Evolutionary conservation across 2,329 filamentous ascomycete species (phyloP).

Genomic region (Chaetomiaceae sp.): DNA sequence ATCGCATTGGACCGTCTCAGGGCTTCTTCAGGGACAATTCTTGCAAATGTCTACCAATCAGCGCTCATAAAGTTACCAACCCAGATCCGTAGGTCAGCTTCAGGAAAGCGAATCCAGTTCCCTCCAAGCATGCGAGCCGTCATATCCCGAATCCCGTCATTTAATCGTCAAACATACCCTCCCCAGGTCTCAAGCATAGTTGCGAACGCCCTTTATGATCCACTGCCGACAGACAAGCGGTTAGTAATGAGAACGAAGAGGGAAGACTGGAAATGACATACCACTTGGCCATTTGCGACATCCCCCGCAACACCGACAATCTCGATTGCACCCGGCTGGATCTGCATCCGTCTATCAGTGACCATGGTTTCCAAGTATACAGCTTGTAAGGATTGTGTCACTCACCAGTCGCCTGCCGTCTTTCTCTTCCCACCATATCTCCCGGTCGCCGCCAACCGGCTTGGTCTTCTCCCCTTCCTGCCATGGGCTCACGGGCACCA

Average conservation of each 20-base stretch:
- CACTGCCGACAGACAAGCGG: constrained; percentile 43
- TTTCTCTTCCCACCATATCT: constrained; percentile 78
- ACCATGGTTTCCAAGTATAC: constrained; percentile 5
- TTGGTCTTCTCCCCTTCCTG: constrained; percentile 58
- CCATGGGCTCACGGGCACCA: constrained; percentile 75
- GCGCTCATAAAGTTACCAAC: too few relatives aligned
- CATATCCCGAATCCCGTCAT: too few relatives aligned
- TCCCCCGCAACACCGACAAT: constrained; percentile 69
- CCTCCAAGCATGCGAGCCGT: too few relatives aligned
- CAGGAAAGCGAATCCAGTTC: too few relatives aligned
- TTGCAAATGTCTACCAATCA: too few relatives aligned
- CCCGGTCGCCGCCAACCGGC: constrained; percentile 59
- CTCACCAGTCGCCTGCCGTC: constrained; percentile 61
- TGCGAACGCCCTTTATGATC: constrained; percentile 57
- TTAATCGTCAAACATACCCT: too few relatives aligned
- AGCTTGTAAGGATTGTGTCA: neutral
- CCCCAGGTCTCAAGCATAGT: constrained; percentile 32
- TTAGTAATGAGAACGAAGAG: neutral
- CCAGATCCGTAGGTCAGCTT: too few relatives aligned
- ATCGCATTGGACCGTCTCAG: too few relatives aligned
- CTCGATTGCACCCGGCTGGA: constrained; percentile 76
- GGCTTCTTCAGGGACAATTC: too few relatives aligned
- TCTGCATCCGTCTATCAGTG: constrained; percentile 37
- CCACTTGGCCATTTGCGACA: constrained; percentile 82
- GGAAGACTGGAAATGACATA: constrained; percentile 32